These are phyloP conservation scores for Aspergillus sp. DNA, from an alignment of 2,329 filamentous ascomycete species.

Conservation along the genomic window DNA sequence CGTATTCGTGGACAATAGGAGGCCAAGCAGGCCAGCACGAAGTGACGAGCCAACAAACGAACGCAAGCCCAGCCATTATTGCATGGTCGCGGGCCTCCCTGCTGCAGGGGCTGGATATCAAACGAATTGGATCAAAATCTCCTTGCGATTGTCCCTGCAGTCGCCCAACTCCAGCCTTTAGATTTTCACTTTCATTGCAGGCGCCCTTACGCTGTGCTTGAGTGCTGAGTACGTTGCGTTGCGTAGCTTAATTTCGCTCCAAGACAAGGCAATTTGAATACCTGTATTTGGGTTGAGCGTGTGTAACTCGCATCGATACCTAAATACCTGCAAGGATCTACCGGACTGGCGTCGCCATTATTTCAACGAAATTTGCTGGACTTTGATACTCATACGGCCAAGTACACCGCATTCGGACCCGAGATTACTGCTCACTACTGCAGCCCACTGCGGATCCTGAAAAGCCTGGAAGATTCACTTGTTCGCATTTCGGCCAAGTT, in stretches of 20 bases:
- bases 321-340: conserved; percentile 4
- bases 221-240: conserved; percentile 1
- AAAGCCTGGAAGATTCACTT: background rate
- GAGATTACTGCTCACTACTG: conserved; percentile 10
- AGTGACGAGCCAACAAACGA: background rate
- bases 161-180: background rate
- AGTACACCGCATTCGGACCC: conserved; percentile 19
- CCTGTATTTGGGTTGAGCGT: conserved; percentile 1
- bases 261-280: background rate
- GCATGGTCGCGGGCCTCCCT: conserved; percentile 1
- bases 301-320: background rate
- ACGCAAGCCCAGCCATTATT: conserved; percentile 5
- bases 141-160: conserved; percentile 15
- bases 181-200: conserved; percentile 1
- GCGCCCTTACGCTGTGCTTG: conserved; percentile 13
- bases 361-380: background rate
- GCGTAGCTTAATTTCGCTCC: conserved; percentile 1
- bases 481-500: background rate
- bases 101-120: conserved; percentile 9
- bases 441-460: conserved; percentile 25
- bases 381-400: background rate
- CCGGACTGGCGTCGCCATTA: background rate
- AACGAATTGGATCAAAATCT: background rate
- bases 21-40: background rate
- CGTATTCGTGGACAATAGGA: conserved; percentile 9